Percentiles rank a stretch among this genome's conserved stretches.
These are phyloP conservation scores for Exophiala sp. DNA, from an alignment of 2,329 filamentous ascomycete genomes.

Conservation along the genomic window DNA sequence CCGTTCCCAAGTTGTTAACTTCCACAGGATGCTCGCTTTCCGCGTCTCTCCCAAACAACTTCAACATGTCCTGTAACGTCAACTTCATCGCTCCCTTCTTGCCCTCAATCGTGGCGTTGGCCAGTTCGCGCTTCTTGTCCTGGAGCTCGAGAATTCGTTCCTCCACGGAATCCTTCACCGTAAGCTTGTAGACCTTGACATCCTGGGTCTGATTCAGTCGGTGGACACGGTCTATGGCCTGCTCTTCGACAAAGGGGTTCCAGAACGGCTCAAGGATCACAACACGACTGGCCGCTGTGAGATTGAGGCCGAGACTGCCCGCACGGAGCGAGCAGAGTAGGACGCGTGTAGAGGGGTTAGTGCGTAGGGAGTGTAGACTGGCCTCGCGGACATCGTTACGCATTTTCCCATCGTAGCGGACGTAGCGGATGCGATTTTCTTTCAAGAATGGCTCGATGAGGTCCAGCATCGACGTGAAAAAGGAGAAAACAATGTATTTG, in stretches of 20 bases:
- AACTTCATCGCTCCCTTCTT: conserved; percentile 73
- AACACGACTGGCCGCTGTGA: conserved; percentile 88
- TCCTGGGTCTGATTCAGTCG: conserved; percentile 95
- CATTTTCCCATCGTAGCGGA: conserved; percentile 93
- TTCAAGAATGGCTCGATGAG: conserved; percentile 87
- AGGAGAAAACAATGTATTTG: conserved; percentile 98
- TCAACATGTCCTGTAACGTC: conserved; percentile 86
- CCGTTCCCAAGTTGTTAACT: conserved; percentile 7
- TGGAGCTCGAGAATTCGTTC: conserved; percentile 91
- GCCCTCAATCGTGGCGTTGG: conserved; percentile 78
- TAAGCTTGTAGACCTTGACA: conserved; percentile 91
- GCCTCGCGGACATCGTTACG: conserved; percentile 86
- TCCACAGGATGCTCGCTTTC: conserved; percentile 39
- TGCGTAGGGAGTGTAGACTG: conserved; percentile 69
- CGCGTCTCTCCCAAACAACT: conserved; percentile 71
- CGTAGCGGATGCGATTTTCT: conserved; percentile 67
- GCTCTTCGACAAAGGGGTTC: conserved; percentile 98
- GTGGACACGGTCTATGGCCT: conserved; percentile 96
- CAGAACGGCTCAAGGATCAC: conserved; percentile 97
- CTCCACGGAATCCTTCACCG: conserved; percentile 79
- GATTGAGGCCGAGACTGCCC: conserved; percentile 83
- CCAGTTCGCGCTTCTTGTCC: conserved; percentile 84
- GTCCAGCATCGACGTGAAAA: conserved; percentile 98
- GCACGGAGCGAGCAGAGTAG: conserved; percentile 92
- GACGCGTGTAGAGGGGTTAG: conserved; percentile 68